These are phyloP conservation scores for Pseudogymnoascus sp. DNA, from an alignment of 2,329 filamentous ascomycete species.

Conservation along the genomic window DNA sequence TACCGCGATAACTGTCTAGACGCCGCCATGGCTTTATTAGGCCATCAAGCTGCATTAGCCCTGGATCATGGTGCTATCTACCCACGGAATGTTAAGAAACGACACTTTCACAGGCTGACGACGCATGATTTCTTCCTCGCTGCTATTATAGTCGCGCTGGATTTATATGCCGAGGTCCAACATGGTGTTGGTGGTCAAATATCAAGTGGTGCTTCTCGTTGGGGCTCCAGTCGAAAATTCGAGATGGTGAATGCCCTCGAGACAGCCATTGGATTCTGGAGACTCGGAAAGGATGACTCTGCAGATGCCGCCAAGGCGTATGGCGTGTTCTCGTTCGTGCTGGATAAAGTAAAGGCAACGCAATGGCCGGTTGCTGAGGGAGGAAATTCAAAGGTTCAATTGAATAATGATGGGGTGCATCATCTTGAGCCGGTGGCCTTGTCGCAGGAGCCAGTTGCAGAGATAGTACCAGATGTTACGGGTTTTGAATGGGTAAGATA, in stretches of 20 bases:
- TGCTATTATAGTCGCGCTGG: slow-evolving; percentile 14
- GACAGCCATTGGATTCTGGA: slow-evolving; percentile 12
- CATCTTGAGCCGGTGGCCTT: neutral
- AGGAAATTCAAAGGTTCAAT: neutral
- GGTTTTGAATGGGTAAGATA: slow-evolving; percentile 7
- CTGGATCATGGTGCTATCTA: neutral
- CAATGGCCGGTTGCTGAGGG: neutral
- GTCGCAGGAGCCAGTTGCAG: neutral
- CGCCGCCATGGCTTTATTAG: slow-evolving; percentile 13
- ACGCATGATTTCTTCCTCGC: slow-evolving; percentile 16
- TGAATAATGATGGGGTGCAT: neutral
- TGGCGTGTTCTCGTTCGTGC: slow-evolving; percentile 16
- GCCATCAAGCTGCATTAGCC: slow-evolving; percentile 13
- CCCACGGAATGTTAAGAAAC: slow-evolving; percentile 1
- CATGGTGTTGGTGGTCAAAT: neutral
- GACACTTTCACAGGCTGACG: slow-evolving; percentile 11
- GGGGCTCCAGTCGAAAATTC: slow-evolving; percentile 9
- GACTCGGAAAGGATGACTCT: slow-evolving; percentile 14
- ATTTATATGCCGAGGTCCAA: slow-evolving; percentile 13
- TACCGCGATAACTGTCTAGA: slow-evolving; percentile 12
- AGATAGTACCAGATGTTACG: neutral
- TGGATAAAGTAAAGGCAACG: slow-evolving; percentile 10
- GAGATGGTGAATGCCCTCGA: slow-evolving; percentile 16
- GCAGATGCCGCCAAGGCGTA: slow-evolving; percentile 16
- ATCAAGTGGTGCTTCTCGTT: neutral